Conservation (phyloP, 345 rosid species). For the Aurinia saxatilis region DNA sequence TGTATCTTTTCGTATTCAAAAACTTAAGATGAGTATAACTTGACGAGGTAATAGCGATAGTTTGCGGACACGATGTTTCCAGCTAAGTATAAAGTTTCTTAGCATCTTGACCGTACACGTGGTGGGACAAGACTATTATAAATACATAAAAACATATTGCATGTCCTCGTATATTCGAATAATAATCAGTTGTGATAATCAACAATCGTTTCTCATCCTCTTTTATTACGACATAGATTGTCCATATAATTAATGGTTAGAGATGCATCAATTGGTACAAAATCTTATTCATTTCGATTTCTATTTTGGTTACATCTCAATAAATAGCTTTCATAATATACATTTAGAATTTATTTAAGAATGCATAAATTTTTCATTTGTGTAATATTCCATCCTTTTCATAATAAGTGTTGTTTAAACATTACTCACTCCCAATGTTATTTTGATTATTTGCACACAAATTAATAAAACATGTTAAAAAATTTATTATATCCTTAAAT, state of each 20-base stretch:
- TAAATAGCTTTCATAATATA: no score
- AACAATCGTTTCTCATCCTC: background rate
- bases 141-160: slow-evolving; percentile 6
- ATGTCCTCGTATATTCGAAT: background rate
- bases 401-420: no score
- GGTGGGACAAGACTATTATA: slow-evolving; percentile 28
- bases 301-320: background rate
- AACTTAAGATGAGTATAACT: slow-evolving; percentile 17
- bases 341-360: no score
- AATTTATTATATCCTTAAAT: no score
- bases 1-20: background rate
- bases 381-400: no score
- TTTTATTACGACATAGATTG: slow-evolving; percentile 3
- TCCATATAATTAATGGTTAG: slow-evolving; percentile 1
- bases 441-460: no score
- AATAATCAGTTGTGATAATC: slow-evolving; percentile 4
- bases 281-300: background rate
- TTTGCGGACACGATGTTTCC: slow-evolving; percentile 22
- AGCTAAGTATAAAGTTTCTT: slow-evolving; percentile 18
- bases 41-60: slow-evolving; percentile 27
- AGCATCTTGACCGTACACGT: slow-evolving; percentile 49
- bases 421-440: no score
- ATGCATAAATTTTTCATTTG: no score
- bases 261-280: background rate
- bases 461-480: no score